A percentile compares a stretch with the other conserved stretches of the same genome.
Conservation (phyloP, 257 asterid species). For the Przewalskia tangutica region DNA sequence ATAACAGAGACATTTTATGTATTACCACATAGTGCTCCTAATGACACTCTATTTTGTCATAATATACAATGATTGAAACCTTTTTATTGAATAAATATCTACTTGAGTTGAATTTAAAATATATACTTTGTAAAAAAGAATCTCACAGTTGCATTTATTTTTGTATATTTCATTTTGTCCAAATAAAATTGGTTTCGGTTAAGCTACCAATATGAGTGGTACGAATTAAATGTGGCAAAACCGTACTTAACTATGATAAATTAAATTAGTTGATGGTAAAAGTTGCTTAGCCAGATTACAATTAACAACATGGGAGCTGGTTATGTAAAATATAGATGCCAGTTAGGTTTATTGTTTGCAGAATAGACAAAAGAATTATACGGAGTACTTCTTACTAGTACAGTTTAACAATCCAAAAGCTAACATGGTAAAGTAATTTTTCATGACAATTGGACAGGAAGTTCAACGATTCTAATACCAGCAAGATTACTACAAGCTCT, state of each 20-base stretch:
- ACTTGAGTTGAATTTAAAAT: background rate
- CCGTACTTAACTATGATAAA: too few species aligned
- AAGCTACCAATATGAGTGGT: background rate
- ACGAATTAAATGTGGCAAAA: background rate
- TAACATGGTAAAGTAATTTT: background rate
- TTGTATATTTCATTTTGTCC: background rate
- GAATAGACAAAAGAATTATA: background rate
- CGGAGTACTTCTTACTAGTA: background rate
- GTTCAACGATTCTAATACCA: constrained; percentile 72
- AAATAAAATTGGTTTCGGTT: background rate
- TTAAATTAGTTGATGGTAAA: background rate
- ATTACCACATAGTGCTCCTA: background rate
- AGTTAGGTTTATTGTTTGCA: background rate
- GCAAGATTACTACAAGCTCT: constrained; percentile 65
- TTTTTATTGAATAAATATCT: background rate
- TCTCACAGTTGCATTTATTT: background rate
- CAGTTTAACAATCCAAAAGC: background rate
- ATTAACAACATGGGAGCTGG: background rate
- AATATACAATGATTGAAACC: background rate
- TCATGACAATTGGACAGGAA: constrained; percentile 23
- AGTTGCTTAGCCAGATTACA: too few species aligned
- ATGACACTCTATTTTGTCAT: background rate
- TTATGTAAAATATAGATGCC: background rate
- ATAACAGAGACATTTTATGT: background rate
- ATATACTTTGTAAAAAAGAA: background rate